Conservation (phyloP, 495 filamentous ascomycete species). For the Immersiella caudata region DNA sequence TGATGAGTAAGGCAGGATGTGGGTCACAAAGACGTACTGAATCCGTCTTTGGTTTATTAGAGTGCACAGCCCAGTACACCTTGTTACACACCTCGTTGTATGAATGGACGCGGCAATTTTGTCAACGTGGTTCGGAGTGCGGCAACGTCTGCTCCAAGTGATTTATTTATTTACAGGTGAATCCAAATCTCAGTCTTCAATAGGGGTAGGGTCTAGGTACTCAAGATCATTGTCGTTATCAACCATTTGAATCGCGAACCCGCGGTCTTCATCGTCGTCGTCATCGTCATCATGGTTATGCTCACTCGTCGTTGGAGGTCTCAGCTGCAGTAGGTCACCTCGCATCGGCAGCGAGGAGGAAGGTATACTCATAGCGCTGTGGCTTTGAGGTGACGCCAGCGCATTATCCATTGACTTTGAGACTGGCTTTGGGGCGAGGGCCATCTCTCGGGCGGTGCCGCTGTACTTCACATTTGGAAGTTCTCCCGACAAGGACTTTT, state of each 20-base stretch:
- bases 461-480: neutral
- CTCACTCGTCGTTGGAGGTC: neutral
- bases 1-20: constrained; percentile 30
- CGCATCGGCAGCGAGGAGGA: neutral
- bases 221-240: constrained; percentile 46
- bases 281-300: constrained; percentile 33
- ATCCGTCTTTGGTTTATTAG: neutral
- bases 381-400: too few species aligned
- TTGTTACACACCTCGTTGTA: too few species aligned
- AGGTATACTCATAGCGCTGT: neutral
- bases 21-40: neutral
- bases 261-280: constrained; percentile 48
- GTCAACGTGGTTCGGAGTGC: too few species aligned
- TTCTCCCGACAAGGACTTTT: neutral
- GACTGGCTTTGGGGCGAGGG: neutral
- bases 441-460: neutral
- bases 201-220: constrained; percentile 33
- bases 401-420: too few species aligned
- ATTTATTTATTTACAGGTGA: neutral
- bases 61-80: neutral
- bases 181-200: constrained; percentile 26
- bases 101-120: too few species aligned
- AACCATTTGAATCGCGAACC: constrained; percentile 53
- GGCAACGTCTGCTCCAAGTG: too few species aligned
- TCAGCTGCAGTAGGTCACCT: neutral